Conservation (phyloP, 2,329 filamentous ascomycete genomes). For the Phaeoacremonium minimum region DNA sequence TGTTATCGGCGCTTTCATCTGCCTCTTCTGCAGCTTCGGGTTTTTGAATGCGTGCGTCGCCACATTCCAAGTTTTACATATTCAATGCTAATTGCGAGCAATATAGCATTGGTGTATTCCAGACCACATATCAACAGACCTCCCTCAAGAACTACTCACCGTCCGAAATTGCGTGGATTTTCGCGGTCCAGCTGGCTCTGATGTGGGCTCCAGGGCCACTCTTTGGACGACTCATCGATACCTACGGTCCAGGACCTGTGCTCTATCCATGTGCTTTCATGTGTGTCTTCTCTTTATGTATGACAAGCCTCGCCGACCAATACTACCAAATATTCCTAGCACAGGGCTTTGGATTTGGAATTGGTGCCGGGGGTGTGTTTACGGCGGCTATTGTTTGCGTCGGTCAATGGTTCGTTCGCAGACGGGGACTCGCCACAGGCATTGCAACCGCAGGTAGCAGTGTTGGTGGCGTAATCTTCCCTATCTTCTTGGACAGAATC, state of each 20-base stretch:
- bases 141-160: slow-evolving; percentile 10
- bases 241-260: slow-evolving; percentile 12
- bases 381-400: slow-evolving; percentile 6
- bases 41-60: slow-evolving; percentile 8
- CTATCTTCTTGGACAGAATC: slow-evolving; percentile 8
- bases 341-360: slow-evolving; percentile 8
- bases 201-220: slow-evolving; percentile 13
- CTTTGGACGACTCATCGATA: slow-evolving; percentile 14
- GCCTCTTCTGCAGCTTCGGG: slow-evolving; percentile 9
- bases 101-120: slow-evolving; percentile 12
- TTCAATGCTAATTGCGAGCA: not conserved
- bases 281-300: slow-evolving; percentile 11
- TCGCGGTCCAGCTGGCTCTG: slow-evolving; percentile 13
- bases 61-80: not conserved
- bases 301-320: slow-evolving; percentile 11
- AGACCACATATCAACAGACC: slow-evolving; percentile 11
- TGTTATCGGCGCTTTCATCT: slow-evolving; percentile 7
- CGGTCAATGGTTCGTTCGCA: slow-evolving; percentile 11
- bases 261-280: slow-evolving; percentile 9
- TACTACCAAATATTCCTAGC: slow-evolving; percentile 14
- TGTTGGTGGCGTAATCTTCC: slow-evolving; percentile 14
- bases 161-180: slow-evolving; percentile 14
- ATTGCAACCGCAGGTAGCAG: slow-evolving; percentile 8
- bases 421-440: slow-evolving; percentile 9
- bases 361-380: slow-evolving; percentile 11